Base-by-base conservation (phyloP, 192 early-diverging fungal species). In the Backusella morwellensis region DNA sequence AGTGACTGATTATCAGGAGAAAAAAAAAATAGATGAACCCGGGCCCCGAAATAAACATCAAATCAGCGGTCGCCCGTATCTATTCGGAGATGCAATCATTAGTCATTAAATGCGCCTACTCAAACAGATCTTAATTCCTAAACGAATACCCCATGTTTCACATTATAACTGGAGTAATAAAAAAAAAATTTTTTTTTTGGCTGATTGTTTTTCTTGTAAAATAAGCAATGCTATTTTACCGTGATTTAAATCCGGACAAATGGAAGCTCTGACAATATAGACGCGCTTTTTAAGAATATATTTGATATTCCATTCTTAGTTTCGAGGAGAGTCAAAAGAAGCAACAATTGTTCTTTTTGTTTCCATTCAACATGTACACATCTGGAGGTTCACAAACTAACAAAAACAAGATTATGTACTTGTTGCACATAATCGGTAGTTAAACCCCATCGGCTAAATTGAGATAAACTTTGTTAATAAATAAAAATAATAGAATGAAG, bases 111-210 rank as follows among this genome's bases (percentile, higher is more conserved):
- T 68, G 67, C 35, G 67, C 56, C 23, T 26, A 63, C 23, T 63
- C 56, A 63, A 63, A 63, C 35, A 68, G 29, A n/a, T 34, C 8
- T 26, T n/a, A 68, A 68, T 35, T 68, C 67, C 17, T 68, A 68
- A 68, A 68, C 35, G 14, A 68, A 68, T 68, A 68, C 34, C 67
- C 67, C 35, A 59, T 12, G 56, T 59, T 59, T 59, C 56, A 59
- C 56, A 59, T 26, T 59, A 59, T 59, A 59, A 59, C 21, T 59
- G 2, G 8, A 26, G 9, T 1, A 26, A 29, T 6, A 21, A 54
- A 54, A 38, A 29, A 23, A 21, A 54, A 54, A 38, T 26, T 40
- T 1, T 21, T 56, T 3, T 21, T 56, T 23, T 50, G 19, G 47
- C 19, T 50, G 15, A 17, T 50, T 19, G 17, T n/a, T 4, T 63